These are phyloP conservation scores for Pulveroboletus sp. DNA, from an alignment of 768 basidiomycete species.

Conservation along the genomic window DNA sequence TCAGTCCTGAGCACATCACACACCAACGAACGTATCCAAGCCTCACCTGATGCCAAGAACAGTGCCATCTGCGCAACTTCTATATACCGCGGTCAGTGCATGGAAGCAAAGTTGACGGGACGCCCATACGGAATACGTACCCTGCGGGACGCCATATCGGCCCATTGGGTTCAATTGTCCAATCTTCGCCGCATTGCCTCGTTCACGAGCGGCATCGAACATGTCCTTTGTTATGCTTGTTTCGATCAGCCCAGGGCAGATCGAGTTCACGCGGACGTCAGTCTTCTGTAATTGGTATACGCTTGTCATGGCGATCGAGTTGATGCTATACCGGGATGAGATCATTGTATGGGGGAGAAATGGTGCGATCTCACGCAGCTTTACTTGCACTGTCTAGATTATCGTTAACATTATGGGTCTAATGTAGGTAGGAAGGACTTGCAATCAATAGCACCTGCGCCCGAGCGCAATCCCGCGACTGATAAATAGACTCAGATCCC, in stretches of 20 bases:
- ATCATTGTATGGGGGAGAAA: not conserved
- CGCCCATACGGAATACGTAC: conserved; percentile 33
- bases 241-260: conserved; percentile 91
- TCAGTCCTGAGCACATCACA: conserved; percentile 6
- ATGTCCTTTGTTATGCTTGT: conserved; percentile 83
- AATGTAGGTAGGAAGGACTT: conserved; percentile 25
- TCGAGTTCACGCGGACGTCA: conserved; percentile 82
- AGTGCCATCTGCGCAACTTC: conserved; percentile 85
- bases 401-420: conserved; percentile 11
- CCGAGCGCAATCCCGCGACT: conserved; percentile 82
- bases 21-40: not conserved
- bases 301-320: conserved; percentile 80
- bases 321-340: conserved; percentile 53
- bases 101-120: conserved; percentile 11
- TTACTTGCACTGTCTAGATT: conserved; percentile 83
- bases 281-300: conserved; percentile 76
- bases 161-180: conserved; percentile 79
- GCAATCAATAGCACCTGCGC: conserved; percentile 82
- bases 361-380: conserved; percentile 62
- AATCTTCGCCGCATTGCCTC: conserved; percentile 70
- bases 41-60: conserved; percentile 82
- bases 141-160: conserved; percentile 77
- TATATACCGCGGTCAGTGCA: conserved; percentile 27
- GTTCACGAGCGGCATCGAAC: conserved; percentile 72
- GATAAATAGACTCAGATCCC: conserved; percentile 21